Evolutionary conservation across 2,329 filamentous ascomycete species (phyloP).

Genomic region (Graphilbum sp.): DNA sequence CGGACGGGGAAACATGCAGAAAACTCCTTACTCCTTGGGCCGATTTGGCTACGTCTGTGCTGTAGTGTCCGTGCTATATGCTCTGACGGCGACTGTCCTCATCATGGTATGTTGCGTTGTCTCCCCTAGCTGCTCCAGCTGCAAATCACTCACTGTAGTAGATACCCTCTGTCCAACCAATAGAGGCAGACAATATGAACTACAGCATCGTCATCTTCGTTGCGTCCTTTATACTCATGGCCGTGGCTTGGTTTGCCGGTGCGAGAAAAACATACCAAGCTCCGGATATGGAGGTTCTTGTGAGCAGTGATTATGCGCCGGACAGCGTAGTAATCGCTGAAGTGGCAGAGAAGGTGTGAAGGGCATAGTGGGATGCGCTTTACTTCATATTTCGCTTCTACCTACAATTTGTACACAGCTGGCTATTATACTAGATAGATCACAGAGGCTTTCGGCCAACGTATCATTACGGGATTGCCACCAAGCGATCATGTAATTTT

Average conservation of each 20-base stretch:
- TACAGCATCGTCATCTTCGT: conserved; percentile 1
- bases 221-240: neutral
- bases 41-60: neutral
- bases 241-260: neutral
- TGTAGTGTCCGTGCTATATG: neutral
- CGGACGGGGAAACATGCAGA: neutral
- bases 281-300: neutral
- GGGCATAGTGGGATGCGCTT: no score
- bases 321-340: neutral
- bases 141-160: no score
- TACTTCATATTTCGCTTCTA: no score
- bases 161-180: neutral
- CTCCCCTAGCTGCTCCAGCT: no score
- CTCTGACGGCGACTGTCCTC: neutral
- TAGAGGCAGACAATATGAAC: neutral
- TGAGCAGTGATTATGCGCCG: neutral
- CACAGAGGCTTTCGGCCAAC: no score
- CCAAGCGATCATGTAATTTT: no score
- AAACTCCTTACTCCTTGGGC: neutral
- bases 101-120: neutral
- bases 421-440: no score
- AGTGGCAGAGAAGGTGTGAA: no score
- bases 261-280: neutral
- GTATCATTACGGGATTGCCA: no score
- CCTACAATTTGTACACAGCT: no score